Evolutionary conservation across 2,329 filamentous ascomycete species (phyloP).

Genomic region (Beauveria asiatica): DNA sequence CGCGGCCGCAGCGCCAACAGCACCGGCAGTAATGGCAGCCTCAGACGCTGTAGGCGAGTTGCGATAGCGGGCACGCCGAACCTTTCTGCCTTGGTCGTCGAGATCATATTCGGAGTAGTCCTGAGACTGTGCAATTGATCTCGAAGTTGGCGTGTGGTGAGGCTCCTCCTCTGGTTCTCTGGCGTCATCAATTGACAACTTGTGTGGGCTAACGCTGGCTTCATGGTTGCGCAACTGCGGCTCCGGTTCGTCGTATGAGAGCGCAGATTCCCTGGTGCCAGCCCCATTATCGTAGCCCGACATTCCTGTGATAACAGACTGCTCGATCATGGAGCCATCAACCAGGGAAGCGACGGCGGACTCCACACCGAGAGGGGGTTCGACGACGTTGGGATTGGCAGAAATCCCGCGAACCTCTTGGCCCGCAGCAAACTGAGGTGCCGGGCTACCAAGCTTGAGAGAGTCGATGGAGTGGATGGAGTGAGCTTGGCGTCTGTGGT

Average conservation of each 20-base stretch:
- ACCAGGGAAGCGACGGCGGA: conserved; percentile 83
- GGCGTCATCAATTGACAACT: conserved; percentile 32
- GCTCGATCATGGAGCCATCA: conserved; percentile 62
- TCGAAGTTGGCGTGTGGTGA: conserved; percentile 30
- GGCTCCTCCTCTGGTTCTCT: conserved; percentile 31
- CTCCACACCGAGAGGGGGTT: conserved; percentile 66
- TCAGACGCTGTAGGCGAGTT: conserved; percentile 49
- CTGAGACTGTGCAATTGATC: conserved; percentile 32
- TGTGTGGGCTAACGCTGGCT: conserved; percentile 32
- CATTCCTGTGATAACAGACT: conserved; percentile 58
- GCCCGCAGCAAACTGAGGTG: conserved; percentile 52
- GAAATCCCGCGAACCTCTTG: conserved; percentile 64
- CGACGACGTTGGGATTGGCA: conserved; percentile 68
- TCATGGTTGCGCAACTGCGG: conserved; percentile 24
- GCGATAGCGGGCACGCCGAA: conserved; percentile 35
- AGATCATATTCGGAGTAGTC: conserved; percentile 49
- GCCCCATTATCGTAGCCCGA: conserved; percentile 41
- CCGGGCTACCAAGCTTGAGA: conserved; percentile 9
- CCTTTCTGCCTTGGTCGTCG: conserved; percentile 49
- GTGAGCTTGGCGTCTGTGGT: conserved; percentile 24
- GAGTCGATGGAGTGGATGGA: conserved; percentile 28
- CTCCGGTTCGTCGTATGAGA: conserved; percentile 23
- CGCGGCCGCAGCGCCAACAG: conserved; percentile 44
- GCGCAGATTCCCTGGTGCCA: conserved; percentile 28
- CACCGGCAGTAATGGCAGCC: conserved; percentile 48